These are phyloP conservation scores for Syzygium jambos DNA, from an alignment of 345 rosid genomes.

Conservation along the genomic window DNA sequence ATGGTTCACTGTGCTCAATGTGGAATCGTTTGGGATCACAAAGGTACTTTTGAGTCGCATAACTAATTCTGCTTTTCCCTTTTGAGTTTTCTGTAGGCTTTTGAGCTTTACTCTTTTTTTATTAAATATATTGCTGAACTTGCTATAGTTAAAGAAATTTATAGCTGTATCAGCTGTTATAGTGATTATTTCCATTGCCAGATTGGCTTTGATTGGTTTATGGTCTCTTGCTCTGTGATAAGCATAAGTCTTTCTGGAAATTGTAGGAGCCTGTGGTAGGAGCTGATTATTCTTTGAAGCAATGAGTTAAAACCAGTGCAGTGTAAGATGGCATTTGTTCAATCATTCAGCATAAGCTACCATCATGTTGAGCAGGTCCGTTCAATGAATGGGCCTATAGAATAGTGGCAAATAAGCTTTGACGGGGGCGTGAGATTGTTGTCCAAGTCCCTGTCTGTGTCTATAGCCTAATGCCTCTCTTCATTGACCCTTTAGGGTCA, in stretches of 20 bases:
- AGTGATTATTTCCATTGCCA: neutral
- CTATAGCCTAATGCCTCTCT: neutral
- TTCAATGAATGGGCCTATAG: neutral
- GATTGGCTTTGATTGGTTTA: neutral
- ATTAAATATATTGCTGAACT: neutral
- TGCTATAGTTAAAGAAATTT: neutral
- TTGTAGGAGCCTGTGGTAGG: neutral
- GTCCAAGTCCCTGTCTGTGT: neutral
- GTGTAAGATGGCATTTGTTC: neutral
- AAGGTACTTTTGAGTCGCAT: slow-evolving; percentile 36
- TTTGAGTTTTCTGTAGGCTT: neutral
- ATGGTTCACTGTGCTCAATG: slow-evolving; percentile 99
- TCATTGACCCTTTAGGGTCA: neutral
- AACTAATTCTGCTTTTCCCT: neutral
- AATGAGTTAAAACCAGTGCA: neutral
- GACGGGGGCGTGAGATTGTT: neutral
- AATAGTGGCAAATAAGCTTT: neutral
- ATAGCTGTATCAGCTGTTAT: neutral
- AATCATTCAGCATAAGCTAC: neutral
- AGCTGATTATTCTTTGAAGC: neutral
- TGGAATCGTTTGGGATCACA: slow-evolving; percentile 76
- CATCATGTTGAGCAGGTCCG: neutral
- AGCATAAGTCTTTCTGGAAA: neutral
- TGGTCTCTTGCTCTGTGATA: neutral
- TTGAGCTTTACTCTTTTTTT: neutral